Conservation (phyloP, 1,284 basidiomycete species). For the Macrocybe sp. region DNA sequence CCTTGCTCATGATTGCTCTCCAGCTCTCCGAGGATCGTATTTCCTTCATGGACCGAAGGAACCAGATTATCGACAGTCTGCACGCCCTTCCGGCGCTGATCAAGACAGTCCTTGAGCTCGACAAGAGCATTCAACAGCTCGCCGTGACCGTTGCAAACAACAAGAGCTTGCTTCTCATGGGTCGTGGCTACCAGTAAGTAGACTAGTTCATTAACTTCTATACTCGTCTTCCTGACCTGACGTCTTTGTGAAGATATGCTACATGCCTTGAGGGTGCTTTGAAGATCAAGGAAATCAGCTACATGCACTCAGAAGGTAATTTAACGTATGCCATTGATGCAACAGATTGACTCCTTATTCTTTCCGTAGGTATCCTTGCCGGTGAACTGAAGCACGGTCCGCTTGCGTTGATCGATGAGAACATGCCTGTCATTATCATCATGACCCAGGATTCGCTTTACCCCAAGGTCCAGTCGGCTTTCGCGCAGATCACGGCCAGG, state of each 20-base stretch:
- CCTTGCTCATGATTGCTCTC: conserved; percentile 96
- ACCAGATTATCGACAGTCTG: conserved; percentile 92
- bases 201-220: background rate
- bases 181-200: conserved; percentile 91
- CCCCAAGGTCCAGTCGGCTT: conserved; percentile 96
- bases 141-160: conserved; percentile 79
- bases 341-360: conserved; percentile 48
- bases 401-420: conserved; percentile 95
- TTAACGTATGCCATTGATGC: conserved; percentile 2
- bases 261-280: conserved; percentile 98
- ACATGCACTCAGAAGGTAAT: conserved; percentile 86
- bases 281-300: conserved; percentile 99
- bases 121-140: conserved; percentile 78
- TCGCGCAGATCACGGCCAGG: conserved; percentile 94
- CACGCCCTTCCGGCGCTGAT: conserved; percentile 90
- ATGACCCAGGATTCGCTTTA: conserved; percentile 99
- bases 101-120: conserved; percentile 81
- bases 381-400: conserved; percentile 99
- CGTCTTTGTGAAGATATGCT: conserved; percentile 59
- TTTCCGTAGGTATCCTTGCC: conserved; percentile 80
- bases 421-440: conserved; percentile 97
- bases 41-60: conserved; percentile 85
- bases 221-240: background rate
- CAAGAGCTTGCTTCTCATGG: conserved; percentile 94
- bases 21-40: conserved; percentile 97